A percentile compares a stretch with the other conserved stretches of the same genome.
Conservation (phyloP, 768 basidiomycete genomes). For the Cubamyces lactineus region DNA sequence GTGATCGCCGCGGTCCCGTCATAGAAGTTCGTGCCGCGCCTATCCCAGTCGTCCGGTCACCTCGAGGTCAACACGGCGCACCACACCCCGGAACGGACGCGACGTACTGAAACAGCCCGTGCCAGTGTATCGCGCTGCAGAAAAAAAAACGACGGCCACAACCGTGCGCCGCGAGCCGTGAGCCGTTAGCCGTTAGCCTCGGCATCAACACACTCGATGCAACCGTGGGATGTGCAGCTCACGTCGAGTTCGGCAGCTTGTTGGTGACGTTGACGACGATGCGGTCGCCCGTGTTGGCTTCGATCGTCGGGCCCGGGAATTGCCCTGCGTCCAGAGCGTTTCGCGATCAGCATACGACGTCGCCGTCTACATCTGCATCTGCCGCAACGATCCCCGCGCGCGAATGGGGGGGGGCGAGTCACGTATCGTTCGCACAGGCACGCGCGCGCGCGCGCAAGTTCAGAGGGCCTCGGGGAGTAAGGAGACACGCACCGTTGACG, state of each 20-base stretch:
- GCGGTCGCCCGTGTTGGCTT: conserved; percentile 42
- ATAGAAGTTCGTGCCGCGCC: conserved; percentile 44
- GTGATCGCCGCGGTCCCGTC: conserved; percentile 52
- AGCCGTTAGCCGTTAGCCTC: not conserved
- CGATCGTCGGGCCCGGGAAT: conserved; percentile 44
- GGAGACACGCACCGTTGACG: conserved; percentile 46
- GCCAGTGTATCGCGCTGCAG: conserved; percentile 41
- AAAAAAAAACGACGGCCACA: no score
- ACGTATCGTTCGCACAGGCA: not conserved
- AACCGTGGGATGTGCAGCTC: conserved; percentile 6
- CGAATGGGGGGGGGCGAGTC: no score
- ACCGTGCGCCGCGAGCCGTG: no score
- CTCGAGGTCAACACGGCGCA: no score
- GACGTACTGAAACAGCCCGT: conserved; percentile 30
- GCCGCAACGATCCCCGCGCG: no score
- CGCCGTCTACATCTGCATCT: no score
- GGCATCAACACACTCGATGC: not conserved
- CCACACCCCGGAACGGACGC: no score
- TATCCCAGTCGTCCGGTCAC: conserved; percentile 20
- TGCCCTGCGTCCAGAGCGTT: conserved; percentile 23
- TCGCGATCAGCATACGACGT: not conserved
- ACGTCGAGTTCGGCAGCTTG: conserved; percentile 37
- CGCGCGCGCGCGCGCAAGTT: not conserved
- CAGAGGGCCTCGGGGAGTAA: no score
- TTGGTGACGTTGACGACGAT: conserved; percentile 43